phyloP scores from a whole-genome alignment of 2,329 filamentous ascomycete genomes.

The Neonectria hederae region DNA sequence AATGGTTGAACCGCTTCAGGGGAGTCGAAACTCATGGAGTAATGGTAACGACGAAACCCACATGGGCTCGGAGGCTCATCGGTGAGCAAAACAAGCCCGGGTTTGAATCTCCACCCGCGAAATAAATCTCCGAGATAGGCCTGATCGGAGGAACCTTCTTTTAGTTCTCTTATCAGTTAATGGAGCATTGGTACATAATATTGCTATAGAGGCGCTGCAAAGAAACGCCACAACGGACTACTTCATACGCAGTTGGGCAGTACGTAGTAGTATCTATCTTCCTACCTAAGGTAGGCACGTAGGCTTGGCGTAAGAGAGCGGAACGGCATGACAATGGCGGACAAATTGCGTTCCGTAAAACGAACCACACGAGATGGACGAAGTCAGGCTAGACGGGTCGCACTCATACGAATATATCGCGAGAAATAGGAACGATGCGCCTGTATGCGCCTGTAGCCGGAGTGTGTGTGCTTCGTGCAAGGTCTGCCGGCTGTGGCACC shows the following conservation, averaged over 20 bases:
- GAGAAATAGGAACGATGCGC: slow-evolving; percentile 9
- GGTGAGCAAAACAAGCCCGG: slow-evolving; percentile 30
- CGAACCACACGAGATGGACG: background rate
- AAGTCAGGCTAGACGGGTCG: background rate
- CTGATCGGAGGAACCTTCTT: slow-evolving; percentile 18
- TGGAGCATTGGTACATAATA: background rate
- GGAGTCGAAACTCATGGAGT: slow-evolving; percentile 17
- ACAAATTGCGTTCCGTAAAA: slow-evolving; percentile 7
- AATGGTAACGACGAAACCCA: slow-evolving; percentile 31
- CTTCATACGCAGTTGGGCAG: background rate
- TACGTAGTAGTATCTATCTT: background rate
- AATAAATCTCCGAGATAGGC: slow-evolving; percentile 23
- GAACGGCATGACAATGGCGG: background rate
- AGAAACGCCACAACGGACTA: background rate
- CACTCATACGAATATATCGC: background rate
- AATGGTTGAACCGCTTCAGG: slow-evolving; percentile 7
- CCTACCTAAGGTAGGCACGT: background rate
- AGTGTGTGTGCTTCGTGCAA: background rate
- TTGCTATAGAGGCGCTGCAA: background rate
- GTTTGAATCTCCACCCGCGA: slow-evolving; percentile 12
- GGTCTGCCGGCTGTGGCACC: slow-evolving; percentile 9
- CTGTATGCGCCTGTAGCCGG: slow-evolving; percentile 13
- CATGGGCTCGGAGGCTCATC: slow-evolving; percentile 43
- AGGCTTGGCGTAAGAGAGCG: too few relatives aligned
- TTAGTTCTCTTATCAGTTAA: background rate